phyloP scores from a whole-genome alignment of 805 yeast genomes.

The Cyberlindnera mycetangii region DNA sequence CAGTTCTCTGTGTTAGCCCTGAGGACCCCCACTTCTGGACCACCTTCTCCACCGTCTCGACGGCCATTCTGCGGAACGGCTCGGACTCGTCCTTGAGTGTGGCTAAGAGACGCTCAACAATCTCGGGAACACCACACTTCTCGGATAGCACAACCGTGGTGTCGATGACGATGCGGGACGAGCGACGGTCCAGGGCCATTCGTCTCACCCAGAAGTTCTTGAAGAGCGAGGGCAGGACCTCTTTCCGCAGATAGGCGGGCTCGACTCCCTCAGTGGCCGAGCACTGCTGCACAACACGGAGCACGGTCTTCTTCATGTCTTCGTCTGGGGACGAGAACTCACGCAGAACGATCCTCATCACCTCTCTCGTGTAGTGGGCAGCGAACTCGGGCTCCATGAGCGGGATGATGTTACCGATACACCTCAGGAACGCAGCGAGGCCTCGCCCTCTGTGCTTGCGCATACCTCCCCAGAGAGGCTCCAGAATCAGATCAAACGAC shows the following conservation, averaged over 20 bases:
- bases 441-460: slow-evolving; percentile 73
- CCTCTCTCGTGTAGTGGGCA: slow-evolving; percentile 70
- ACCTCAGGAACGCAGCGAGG: slow-evolving; percentile 70
- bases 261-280: slow-evolving; percentile 59
- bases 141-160: slow-evolving; percentile 67
- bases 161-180: slow-evolving; percentile 60
- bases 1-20: slow-evolving; percentile 60
- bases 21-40: slow-evolving; percentile 47
- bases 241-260: slow-evolving; percentile 44
- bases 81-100: slow-evolving; percentile 82
- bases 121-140: slow-evolving; percentile 60
- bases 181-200: slow-evolving; percentile 62
- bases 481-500: slow-evolving; percentile 66
- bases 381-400: slow-evolving; percentile 84
- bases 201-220: slow-evolving; percentile 79
- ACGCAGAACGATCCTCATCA: slow-evolving; percentile 61
- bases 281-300: slow-evolving; percentile 65
- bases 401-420: slow-evolving; percentile 79
- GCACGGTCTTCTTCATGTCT: slow-evolving; percentile 75
- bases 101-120: slow-evolving; percentile 54
- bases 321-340: slow-evolving; percentile 84
- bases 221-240: slow-evolving; percentile 61
- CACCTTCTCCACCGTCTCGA: slow-evolving; percentile 62
- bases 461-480: slow-evolving; percentile 79
- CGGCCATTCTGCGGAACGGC: slow-evolving; percentile 72